Conservation (phyloP, 257 asterid species). For the Dorcoceras hygrometricum region DNA sequence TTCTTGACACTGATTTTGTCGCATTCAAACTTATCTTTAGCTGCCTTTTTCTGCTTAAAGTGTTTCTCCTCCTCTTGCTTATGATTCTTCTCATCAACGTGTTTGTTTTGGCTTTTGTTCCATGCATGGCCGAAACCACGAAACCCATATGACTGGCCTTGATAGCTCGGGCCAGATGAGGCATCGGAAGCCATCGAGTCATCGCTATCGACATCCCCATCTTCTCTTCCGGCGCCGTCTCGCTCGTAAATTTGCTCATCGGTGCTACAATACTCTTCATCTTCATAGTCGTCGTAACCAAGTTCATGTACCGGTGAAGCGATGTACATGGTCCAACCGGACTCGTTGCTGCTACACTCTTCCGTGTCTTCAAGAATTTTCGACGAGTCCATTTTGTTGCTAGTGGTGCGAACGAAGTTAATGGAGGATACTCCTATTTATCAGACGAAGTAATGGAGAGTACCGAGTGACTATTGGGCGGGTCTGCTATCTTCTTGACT, state of each 20-base stretch:
- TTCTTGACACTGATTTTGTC: conserved; percentile 43
- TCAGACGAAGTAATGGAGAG: conserved; percentile 21
- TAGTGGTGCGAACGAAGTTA: conserved; percentile 11
- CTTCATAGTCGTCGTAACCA: conserved; percentile 25
- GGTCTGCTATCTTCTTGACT: conserved; percentile 29
- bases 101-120: conserved; percentile 33
- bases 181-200: conserved; percentile 98
- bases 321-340: conserved; percentile 89
- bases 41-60: conserved; percentile 39
- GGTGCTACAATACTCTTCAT: conserved; percentile 24
- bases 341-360: conserved; percentile 87
- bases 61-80: conserved; percentile 43
- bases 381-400: conserved; percentile 57
- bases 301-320: conserved; percentile 48
- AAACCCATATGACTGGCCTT: conserved; percentile 23
- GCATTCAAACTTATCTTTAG: conserved; percentile 41
- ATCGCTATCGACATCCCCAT: conserved; percentile 53
- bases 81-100: conserved; percentile 37
- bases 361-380: conserved; percentile 45
- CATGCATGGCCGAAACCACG: conserved; percentile 32
- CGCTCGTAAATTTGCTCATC: conserved; percentile 23
- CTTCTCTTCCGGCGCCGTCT: conserved; percentile 16
- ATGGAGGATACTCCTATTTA: conserved; percentile 11
- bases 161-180: conserved; percentile 78
- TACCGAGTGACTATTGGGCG: conserved; percentile 27